Evolutionary conservation across 768 basidiomycete genomes (phyloP).

Genomic region (Lactifluus volemus): DNA sequence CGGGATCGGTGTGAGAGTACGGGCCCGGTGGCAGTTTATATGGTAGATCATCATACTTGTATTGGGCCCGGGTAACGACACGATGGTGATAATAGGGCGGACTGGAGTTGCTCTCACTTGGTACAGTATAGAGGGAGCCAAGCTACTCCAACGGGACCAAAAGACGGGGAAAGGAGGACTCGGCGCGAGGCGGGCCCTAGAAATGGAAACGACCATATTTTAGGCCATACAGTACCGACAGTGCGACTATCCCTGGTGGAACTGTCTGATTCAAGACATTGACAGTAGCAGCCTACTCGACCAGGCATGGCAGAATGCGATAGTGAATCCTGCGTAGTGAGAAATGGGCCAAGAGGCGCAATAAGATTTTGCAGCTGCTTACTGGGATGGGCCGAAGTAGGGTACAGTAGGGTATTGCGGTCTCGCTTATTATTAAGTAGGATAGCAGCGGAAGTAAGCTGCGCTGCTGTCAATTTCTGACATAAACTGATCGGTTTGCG

Average conservation of each 20-base stretch:
- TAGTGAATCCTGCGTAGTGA: constrained; percentile 34
- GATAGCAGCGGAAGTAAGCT: too few relatives aligned
- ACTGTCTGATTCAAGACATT: constrained; percentile 17
- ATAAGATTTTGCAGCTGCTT: background rate
- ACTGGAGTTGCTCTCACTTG: constrained; percentile 30
- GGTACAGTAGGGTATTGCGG: too few relatives aligned
- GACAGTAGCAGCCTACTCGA: constrained; percentile 16
- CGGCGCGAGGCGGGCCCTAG: constrained; percentile 12
- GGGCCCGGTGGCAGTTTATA: constrained; percentile 79
- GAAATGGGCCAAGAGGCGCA: too few relatives aligned
- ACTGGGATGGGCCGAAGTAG: constrained; percentile 2
- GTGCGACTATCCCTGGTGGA: constrained; percentile 10
- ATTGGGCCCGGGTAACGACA: constrained; percentile 77
- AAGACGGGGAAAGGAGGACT: constrained; percentile 17
- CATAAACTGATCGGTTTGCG: too few relatives aligned
- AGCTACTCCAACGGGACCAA: constrained; percentile 15
- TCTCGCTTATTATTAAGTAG: too few relatives aligned
- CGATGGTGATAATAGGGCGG: constrained; percentile 55
- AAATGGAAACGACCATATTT: background rate
- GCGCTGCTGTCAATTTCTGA: too few relatives aligned
- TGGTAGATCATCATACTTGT: constrained; percentile 57
- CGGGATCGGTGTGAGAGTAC: constrained; percentile 71
- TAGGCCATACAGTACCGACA: constrained; percentile 8
- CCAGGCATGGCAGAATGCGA: constrained; percentile 24
- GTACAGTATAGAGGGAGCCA: constrained; percentile 13